Evolutionary conservation across 2,329 filamentous ascomycete genomes (phyloP), one percentile per base, ranked within the genome.

Genomic region (Calonectria hongkongensis): DNA sequence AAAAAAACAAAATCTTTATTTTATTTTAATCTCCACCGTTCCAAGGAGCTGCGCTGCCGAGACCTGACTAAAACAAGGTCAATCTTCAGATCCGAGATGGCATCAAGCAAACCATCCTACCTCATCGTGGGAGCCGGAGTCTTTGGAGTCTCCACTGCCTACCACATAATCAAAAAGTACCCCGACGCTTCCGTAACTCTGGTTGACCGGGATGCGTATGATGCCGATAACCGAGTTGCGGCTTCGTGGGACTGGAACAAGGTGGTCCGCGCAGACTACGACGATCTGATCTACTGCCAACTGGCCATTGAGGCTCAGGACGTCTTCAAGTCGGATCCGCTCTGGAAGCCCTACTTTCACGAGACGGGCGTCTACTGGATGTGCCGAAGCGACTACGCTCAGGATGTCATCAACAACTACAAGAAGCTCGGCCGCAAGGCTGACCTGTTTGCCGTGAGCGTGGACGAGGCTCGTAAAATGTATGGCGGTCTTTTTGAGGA

Each of bases 201-300:
- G 2, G 84, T 93, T 30, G 91, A 93, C 82, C 88, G 90, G 16
- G 85, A 89, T 71, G 84, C 87, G 2, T 87, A 84, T 56, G 87
- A 89, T 28, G 88, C 88, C 1, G 83, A 85, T 0, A 83, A 79
- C 66, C 84, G 85, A 3, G 84, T 87, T 28, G 92, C 92, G 39
- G 93, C 93, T 0, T 94, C 93, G 0, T 93, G 91, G 86, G 93
- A 95, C 83, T 92, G 92, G 88, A 94, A 93, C 85, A 94, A 94
- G 82, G 91, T 93, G 33, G 88, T 94, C 18, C 91, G 92, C 70
- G 91, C 92, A 60, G 92, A 94, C 81, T 94, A 94, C 83, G 87
- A 89, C 68, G 90, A 93, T 76, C 83, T 89, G 1, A 82, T 91
- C 18, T 94, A 94, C 85, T 91, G 89, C 81, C 82, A 88, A 63